Percentiles rank a stretch among this genome's conserved stretches.
Conservation (phyloP, 164 flowering plant genomes). For the Piper betle region DNA sequence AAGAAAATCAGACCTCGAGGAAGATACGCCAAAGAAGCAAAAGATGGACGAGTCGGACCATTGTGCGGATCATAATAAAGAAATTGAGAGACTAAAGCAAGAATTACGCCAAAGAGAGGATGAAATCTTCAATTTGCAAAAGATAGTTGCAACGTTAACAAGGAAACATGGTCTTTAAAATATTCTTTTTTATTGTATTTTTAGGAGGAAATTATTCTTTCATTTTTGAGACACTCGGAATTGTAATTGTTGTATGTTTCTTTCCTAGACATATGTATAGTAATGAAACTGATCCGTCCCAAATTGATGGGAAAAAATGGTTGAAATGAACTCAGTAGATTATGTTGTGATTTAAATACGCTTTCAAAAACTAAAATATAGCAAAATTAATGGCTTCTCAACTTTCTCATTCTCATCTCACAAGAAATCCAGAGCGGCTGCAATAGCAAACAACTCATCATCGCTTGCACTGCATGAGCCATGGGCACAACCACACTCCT, state of each 20-base stretch:
- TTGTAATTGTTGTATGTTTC: too few relatives aligned
- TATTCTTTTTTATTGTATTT: background rate
- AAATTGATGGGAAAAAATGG: too few relatives aligned
- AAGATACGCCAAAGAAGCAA: conserved; percentile 17
- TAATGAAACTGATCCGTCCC: too few relatives aligned
- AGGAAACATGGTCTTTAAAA: conserved; percentile 43
- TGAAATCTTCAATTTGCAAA: conserved; percentile 32
- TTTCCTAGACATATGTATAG: too few relatives aligned
- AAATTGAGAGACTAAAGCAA: conserved; percentile 33
- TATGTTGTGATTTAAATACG: too few relatives aligned
- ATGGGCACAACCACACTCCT: conserved; percentile 15
- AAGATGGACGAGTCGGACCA: conserved; percentile 11
- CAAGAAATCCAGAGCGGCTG: conserved; percentile 9
- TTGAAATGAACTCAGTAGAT: too few relatives aligned
- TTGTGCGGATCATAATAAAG: conserved; percentile 28
- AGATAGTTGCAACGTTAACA: conserved; percentile 37
- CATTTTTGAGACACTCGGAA: too few relatives aligned
- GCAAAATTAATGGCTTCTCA: too few relatives aligned
- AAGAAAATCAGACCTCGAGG: conserved; percentile 16
- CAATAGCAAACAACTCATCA: conserved; percentile 15
- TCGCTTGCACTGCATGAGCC: conserved; percentile 13
- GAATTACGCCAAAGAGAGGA: conserved; percentile 28
- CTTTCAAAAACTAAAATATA: too few relatives aligned
- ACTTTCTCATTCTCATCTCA: background rate
- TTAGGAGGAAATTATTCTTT: background rate